Conservation (phyloP, 805 yeast genomes). For the Wickerhamomyces chaumierensis region DNA sequence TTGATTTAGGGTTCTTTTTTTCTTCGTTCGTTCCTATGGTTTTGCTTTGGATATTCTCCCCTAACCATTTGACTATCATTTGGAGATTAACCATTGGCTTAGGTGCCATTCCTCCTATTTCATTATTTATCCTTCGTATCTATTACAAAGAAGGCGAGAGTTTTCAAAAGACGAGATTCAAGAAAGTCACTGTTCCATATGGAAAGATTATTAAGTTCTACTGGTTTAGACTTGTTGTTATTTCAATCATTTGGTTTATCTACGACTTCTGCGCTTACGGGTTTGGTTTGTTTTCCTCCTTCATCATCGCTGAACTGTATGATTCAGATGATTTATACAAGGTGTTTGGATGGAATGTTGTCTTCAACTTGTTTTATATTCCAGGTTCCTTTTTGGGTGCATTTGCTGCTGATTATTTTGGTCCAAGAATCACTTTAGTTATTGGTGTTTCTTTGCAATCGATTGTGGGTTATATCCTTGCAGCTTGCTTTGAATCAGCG, state of each 20-base stretch:
- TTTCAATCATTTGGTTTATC: slow-evolving; percentile 78
- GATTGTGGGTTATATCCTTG: slow-evolving; percentile 72
- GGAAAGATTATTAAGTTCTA: slow-evolving; percentile 63
- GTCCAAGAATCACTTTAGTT: slow-evolving; percentile 76
- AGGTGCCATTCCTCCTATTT: slow-evolving; percentile 81
- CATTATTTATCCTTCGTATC: slow-evolving; percentile 67
- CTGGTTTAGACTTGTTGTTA: slow-evolving; percentile 66
- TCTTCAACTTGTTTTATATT: slow-evolving; percentile 74
- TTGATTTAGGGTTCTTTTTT: slow-evolving; percentile 77
- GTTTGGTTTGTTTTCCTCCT: slow-evolving; percentile 73
- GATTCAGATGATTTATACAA: slow-evolving; percentile 52
- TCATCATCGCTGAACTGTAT: slow-evolving; percentile 49
- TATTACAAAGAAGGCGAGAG: slow-evolving; percentile 65
- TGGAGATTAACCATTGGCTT: slow-evolving; percentile 90
- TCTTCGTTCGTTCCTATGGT: slow-evolving; percentile 83
- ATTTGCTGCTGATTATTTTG: slow-evolving; percentile 67
- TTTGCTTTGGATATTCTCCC: slow-evolving; percentile 69
- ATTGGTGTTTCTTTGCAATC: slow-evolving; percentile 67
- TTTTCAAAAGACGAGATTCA: slow-evolving; percentile 62
- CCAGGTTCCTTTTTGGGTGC: slow-evolving; percentile 92
- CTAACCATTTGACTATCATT: slow-evolving; percentile 60
- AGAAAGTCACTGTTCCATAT: slow-evolving; percentile 54
- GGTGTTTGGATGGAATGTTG: slow-evolving; percentile 88
- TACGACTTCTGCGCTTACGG: slow-evolving; percentile 86
- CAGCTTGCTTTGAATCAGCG: slow-evolving; percentile 51